phyloP scores from a whole-genome alignment of 192 early-diverging fungal genomes.

The Haplosporangium gracile region DNA sequence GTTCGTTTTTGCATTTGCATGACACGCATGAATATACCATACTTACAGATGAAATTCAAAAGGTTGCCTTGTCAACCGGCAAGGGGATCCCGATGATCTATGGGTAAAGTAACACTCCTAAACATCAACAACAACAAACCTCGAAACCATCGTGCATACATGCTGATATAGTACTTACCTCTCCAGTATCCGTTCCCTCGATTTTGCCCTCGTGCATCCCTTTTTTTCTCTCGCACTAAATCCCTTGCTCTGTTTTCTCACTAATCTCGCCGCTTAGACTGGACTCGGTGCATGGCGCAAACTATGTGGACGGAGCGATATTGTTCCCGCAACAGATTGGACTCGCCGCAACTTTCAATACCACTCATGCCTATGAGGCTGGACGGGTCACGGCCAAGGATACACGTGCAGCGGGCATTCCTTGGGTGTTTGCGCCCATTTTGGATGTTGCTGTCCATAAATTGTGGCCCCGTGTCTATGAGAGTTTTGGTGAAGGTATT shows the following conservation, averaged over 20 bases:
- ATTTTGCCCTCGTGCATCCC: neutral
- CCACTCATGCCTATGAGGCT: conserved; percentile 66
- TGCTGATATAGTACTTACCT: neutral
- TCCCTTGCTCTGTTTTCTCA: too few species aligned
- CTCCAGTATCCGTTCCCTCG: neutral
- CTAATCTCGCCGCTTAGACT: conserved; percentile 31
- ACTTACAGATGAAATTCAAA: conserved; percentile 61
- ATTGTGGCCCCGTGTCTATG: conserved; percentile 69
- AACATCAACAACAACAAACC: neutral
- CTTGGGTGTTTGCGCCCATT: conserved; percentile 74
- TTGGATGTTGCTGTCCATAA: conserved; percentile 71
- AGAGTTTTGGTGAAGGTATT: conserved; percentile 62
- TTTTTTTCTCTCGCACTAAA: neutral
- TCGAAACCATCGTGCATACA: neutral
- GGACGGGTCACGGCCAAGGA: conserved; percentile 74
- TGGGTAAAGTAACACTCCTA: conserved; percentile 53
- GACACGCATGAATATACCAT: neutral
- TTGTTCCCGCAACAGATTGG: conserved; percentile 73
- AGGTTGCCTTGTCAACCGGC: conserved; percentile 62
- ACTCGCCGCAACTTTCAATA: conserved; percentile 72
- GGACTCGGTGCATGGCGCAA: conserved; percentile 75
- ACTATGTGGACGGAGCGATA: conserved; percentile 71
- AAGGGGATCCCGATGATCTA: conserved; percentile 71
- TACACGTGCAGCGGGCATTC: conserved; percentile 71
- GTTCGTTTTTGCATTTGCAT: neutral